Base-by-base conservation (phyloP, 257 asterid genomes). In the Salvia rosmarinus region DNA sequence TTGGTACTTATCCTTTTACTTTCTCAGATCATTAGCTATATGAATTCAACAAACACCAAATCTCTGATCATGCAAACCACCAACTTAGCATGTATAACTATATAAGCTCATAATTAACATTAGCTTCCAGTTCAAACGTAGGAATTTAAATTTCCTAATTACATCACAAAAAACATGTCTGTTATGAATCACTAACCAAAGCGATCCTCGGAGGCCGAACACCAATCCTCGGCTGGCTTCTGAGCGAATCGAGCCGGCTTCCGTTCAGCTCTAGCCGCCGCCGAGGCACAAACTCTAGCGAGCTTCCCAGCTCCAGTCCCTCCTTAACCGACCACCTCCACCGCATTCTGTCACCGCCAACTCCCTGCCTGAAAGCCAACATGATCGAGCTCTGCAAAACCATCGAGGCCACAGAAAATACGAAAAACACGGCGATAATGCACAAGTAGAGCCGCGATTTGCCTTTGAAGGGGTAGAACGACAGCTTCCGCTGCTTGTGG, bases 331-430 rank as follows among this genome's bases (percentile, higher is more conserved):
- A 81, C 96, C 95, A 92, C 67, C 85, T 85, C 97, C 89, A 86
- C 72, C 83, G 79, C 83, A 81, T 82, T 58, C 85, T 75, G 40
- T 86, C 91, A 14, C 85, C 83, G 19, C 80, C 82, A 64, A 82
- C 86, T n/a, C 89, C 85, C 75, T 73, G 91, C 17, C 89, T 82
- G 68, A 89, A 70, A 66, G 76, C 90, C 60, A 87, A 68, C 86
- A 82, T 83, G 80, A 91, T 90, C 74, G 97, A 85, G 85, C 89
- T 94, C 91, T 94, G 98, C 75, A 94, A 68, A 76, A 88, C 87
- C 85, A 91, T 66, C n/a, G 98, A 88, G 14, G 96, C 97, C 67
- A 90, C 54, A 9, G 87, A 88, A 49, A 94, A 91, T 64, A 80
- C 55, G 74, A 88, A 86, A 55, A 94, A 82, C 70, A 85, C 95